Evolutionary conservation across 257 asterid species (phyloP).

Genomic region (Handroanthus guayacan): DNA sequence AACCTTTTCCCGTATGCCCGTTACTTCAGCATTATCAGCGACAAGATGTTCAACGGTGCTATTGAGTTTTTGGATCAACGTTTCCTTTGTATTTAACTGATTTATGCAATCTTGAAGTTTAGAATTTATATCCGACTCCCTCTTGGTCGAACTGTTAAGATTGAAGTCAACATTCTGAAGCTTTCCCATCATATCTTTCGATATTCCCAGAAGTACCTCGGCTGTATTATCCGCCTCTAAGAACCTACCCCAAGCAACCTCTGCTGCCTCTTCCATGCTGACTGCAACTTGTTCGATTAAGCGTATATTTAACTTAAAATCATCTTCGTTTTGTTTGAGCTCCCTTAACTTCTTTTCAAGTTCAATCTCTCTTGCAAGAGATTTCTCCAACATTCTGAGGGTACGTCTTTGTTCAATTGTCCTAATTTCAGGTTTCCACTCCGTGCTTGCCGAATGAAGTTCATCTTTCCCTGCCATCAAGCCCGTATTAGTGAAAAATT

Average conservation of each 20-base stretch:
- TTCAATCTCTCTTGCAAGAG: slow-evolving; percentile 75
- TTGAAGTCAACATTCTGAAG: slow-evolving; percentile 48
- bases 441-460: too few species aligned
- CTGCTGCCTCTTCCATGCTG: slow-evolving; percentile 93
- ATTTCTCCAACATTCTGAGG: slow-evolving; percentile 78
- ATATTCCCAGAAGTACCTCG: slow-evolving; percentile 77
- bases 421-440: slow-evolving; percentile 52
- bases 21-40: slow-evolving; percentile 57
- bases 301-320: slow-evolving; percentile 60
- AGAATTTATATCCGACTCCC: slow-evolving; percentile 52
- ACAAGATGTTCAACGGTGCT: slow-evolving; percentile 43
- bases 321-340: slow-evolving; percentile 81
- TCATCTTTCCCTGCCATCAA: too few species aligned
- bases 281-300: slow-evolving; percentile 77
- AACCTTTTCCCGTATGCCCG: slow-evolving; percentile 54
- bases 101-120: slow-evolving; percentile 52
- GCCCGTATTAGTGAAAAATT: too few species aligned
- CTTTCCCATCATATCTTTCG: slow-evolving; percentile 70
- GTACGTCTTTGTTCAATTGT: slow-evolving; percentile 59
- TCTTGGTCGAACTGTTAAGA: slow-evolving; percentile 42
- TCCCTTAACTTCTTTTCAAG: slow-evolving; percentile 74
- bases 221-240: slow-evolving; percentile 82
- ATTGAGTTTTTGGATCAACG: slow-evolving; percentile 52
- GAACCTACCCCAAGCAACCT: slow-evolving; percentile 84
- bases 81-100: slow-evolving; percentile 56